Evolutionary conservation across 768 basidiomycete species (phyloP), one percentile per base, ranked within the genome.

Genomic region (Fomitopsis pulvina): DNA sequence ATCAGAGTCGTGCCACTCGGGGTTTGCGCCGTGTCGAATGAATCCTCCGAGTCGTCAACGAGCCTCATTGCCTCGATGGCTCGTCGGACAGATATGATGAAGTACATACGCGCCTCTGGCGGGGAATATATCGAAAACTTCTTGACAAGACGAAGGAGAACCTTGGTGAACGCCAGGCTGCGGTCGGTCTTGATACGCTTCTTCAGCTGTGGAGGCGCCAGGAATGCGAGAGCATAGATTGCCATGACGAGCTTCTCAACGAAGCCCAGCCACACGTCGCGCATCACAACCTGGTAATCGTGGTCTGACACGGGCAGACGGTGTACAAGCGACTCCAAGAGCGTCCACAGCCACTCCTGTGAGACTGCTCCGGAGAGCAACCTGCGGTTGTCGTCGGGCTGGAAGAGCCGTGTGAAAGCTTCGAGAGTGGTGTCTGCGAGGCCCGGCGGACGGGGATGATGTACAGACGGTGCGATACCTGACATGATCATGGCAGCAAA

Each of bases 151-250:
- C 89, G 73, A 52, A 88, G 69, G 73, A 94, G 76, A 28, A 91
- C 73, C 39, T 73, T 72, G 45, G 80, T 75, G 64, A 88, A 83
- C 27, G 85, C 84, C 25, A 93, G 73, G 34, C 69, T 68, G 45
- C 78, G 75, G 62, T 89, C 79, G 9, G 68, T 64, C 57, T 88
- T 87, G 56, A 92, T 74, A 53, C 69, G 76, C 47, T 74, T 71
- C 69, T 94, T 92, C 54, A 94, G 61, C 24, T 77, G 73, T 3
- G 84, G 82, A 1, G 92, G 78, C 2, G 92, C 80, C 48, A 94
- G 71, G 72, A 92, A 97, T 21, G 84, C 80, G 54, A 97, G 70
- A 30, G 84, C 84, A 69, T 96, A 97, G 37, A 96, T 76, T n/a
- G 79, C 78, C 74, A 93, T 80, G 41, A 87, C 73, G 46, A 75